These are phyloP conservation scores for Verticillium alfalfae DNA, from an alignment of 2,329 filamentous ascomycete species.

Conservation along the genomic window DNA sequence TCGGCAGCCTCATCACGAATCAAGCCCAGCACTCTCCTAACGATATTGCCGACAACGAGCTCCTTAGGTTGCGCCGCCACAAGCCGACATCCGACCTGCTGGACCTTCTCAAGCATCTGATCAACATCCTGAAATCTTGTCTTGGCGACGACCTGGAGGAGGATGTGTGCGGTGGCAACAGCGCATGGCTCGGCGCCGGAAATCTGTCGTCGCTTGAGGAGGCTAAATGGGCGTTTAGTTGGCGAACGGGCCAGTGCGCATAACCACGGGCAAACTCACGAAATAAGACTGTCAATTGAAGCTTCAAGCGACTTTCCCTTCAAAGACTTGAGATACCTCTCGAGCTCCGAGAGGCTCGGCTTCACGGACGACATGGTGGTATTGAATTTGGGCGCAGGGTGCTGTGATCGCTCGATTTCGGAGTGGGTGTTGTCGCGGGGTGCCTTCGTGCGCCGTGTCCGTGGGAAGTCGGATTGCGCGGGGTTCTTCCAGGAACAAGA, in stretches of 20 bases:
- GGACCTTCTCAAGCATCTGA: constrained; percentile 74
- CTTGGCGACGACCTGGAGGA: constrained; percentile 79
- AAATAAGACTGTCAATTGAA: constrained; percentile 77
- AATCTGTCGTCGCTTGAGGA: constrained; percentile 89
- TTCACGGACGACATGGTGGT: constrained; percentile 50
- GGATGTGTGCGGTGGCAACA: constrained; percentile 81
- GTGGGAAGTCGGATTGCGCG: not conserved
- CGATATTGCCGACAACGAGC: constrained; percentile 90
- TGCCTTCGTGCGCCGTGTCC: not conserved
- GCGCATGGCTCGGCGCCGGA: constrained; percentile 83
- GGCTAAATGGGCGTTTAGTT: constrained; percentile 37
- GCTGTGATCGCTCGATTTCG: not conserved
- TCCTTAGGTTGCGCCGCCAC: constrained; percentile 83
- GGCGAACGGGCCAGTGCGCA: constrained; percentile 1
- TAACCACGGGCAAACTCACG: constrained; percentile 46
- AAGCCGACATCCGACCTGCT: constrained; percentile 70
- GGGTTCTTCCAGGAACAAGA: not conserved
- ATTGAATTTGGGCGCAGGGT: not conserved
- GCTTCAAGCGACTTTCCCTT: constrained; percentile 72
- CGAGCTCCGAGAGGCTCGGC: constrained; percentile 64
- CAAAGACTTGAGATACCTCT: constrained; percentile 73
- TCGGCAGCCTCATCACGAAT: constrained; percentile 89
- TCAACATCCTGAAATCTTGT: constrained; percentile 73
- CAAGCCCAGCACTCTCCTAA: constrained; percentile 80
- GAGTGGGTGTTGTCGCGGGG: not conserved